A percentile compares a stretch with the other conserved stretches of the same genome.
Evolutionary conservation across 768 basidiomycete genomes (phyloP).

Genomic region (Cystobasidium tubakii): DNA sequence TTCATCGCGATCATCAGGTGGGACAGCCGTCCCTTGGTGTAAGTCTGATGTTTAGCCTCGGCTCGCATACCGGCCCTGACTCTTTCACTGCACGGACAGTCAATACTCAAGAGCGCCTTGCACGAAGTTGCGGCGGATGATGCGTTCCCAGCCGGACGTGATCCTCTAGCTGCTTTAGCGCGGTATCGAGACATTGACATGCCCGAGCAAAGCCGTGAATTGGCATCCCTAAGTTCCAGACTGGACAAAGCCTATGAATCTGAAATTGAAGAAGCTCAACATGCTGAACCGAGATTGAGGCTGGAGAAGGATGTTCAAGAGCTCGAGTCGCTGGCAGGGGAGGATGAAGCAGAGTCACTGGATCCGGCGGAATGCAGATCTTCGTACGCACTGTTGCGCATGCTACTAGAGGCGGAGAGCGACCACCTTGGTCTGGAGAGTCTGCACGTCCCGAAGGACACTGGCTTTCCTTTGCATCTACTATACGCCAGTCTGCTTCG

Average conservation of each 20-base stretch:
- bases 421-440: background rate
- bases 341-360: background rate
- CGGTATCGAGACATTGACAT: slow-evolving; percentile 2
- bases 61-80: background rate
- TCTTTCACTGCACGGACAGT: background rate
- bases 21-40: background rate
- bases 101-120: background rate
- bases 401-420: background rate
- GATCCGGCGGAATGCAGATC: background rate
- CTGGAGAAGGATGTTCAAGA: background rate
- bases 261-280: slow-evolving; percentile 6
- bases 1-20: slow-evolving; percentile 3
- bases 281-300: background rate
- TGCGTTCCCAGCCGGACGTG: background rate
- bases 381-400: slow-evolving; percentile 2
- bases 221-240: background rate
- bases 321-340: background rate
- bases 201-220: background rate
- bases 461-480: slow-evolving; percentile 4
- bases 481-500: slow-evolving; percentile 11
- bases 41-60: background rate
- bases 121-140: slow-evolving; percentile 5
- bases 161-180: slow-evolving; percentile 1
- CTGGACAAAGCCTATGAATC: background rate
- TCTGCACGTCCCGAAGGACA: background rate